phyloP scores from a whole-genome alignment of 2,329 filamentous ascomycete genomes.

The Alternaria triticina region DNA sequence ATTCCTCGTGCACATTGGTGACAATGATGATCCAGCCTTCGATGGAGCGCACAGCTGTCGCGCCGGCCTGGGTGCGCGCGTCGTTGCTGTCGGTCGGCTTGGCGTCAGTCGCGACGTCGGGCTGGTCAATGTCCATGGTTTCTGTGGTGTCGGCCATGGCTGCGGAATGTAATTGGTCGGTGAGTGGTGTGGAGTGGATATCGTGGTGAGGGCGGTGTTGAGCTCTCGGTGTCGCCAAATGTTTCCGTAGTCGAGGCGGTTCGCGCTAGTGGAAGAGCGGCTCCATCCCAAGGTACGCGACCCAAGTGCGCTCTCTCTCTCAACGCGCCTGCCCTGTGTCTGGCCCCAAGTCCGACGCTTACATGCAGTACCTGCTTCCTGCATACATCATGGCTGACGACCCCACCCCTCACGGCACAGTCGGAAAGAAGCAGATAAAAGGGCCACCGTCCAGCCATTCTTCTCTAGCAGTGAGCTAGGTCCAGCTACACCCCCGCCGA shows the following conservation, averaged over 20 bases:
- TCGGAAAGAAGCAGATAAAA: background rate
- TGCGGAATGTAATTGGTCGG: conserved; percentile 8
- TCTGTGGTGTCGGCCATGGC: conserved; percentile 53
- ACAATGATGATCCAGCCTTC: conserved; percentile 90
- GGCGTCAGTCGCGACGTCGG: conserved; percentile 17
- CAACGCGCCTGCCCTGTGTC: background rate
- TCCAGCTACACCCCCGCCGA: conserved; percentile 18
- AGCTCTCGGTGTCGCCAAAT: conserved; percentile 14
- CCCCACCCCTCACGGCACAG: background rate
- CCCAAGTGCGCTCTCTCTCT: background rate
- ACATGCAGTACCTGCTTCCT: background rate
- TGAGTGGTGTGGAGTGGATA: conserved; percentile 1
- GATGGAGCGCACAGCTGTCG: conserved; percentile 82
- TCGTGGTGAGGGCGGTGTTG: background rate
- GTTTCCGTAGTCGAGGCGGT: conserved; percentile 7
- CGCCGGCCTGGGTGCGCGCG: conserved; percentile 75
- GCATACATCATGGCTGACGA: conserved; percentile 3
- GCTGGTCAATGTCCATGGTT: conserved; percentile 52
- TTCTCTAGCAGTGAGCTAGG: conserved; percentile 2
- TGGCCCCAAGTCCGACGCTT: background rate
- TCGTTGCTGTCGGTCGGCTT: conserved; percentile 57
- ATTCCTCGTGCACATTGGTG: conserved; percentile 87
- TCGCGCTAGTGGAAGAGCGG: conserved; percentile 11
- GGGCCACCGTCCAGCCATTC: background rate
- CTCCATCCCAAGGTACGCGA: conserved; percentile 1